Base-by-base conservation (phyloP, 2,329 filamentous ascomycete species). In the Hypoxylon sp. region DNA sequence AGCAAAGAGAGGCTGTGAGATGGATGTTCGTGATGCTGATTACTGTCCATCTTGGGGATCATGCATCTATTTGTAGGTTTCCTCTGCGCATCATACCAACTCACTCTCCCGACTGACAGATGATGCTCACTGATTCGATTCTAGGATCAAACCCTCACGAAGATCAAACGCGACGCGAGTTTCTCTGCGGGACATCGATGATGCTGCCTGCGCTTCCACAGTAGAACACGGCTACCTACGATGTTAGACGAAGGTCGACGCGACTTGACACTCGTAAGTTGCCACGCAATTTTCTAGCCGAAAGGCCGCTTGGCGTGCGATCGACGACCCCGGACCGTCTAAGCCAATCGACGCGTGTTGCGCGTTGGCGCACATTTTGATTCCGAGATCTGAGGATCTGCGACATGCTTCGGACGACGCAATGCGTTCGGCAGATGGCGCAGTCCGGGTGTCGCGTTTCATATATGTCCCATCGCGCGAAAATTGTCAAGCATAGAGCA, bases 161-260 rank as follows among this genome's bases (percentile, higher is more conserved):
- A 57, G 62, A 70, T 70, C 65, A 70, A 70, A 68, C 68, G 52
- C 51, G 56, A 52, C 52, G 62, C 43, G 14, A 38, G 25, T 60
- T 64, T 45, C 21, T 11, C 32, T 43, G 43, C 23, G 52, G 49
- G 52, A 23, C 21, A 28, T 51, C 23, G 30, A 21, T 13, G 6
- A 51, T 19, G 57, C 23, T 41, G 17, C 14, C 14, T 25, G n/a
- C 25, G 11, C 6, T 28, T 28, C 3, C n/a, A 23, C 13, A 36
- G 34, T 14, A 14, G 59, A 60, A n/a, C 9, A 6, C n/a, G 6
- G 36, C 17, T 41, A 21, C 17, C 38, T 11, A 19, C 2, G 13
- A 59, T 41, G 25, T 14, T 38, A 14, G n/a, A 34, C 34, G 34
- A 48, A 59, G 59, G 56, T 61, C 52, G 52, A 53, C 36, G 28